These are phyloP conservation scores for Phytophthora macrochlamydospora DNA, from an alignment of 352 stramenopile species.

Conservation along the genomic window DNA sequence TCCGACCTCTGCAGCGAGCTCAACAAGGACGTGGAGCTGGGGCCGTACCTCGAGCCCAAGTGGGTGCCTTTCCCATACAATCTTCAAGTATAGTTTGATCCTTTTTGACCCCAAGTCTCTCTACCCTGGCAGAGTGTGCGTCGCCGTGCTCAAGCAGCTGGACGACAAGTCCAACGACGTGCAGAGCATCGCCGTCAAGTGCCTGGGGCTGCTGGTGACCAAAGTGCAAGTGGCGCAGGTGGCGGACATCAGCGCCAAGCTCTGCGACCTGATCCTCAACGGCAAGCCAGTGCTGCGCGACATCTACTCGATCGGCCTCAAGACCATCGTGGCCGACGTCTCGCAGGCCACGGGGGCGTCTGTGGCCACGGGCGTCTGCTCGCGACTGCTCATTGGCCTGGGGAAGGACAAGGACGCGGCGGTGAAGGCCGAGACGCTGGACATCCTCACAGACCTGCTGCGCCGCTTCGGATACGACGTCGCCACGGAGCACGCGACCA, in stretches of 20 bases:
- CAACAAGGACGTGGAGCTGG: conserved; percentile 92
- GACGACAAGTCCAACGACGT: conserved; percentile 99
- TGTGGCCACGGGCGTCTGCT: conserved; percentile 77
- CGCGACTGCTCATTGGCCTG: conserved; percentile 70
- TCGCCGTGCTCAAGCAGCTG: conserved; percentile 95
- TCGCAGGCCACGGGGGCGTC: conserved; percentile 90
- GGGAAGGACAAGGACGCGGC: conserved; percentile 71
- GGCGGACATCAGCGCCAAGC: conserved; percentile 96
- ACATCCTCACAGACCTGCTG: conserved; percentile 97
- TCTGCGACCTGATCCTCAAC: conserved; percentile 96
- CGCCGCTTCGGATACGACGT: conserved; percentile 95
- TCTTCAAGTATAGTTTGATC: not conserved
- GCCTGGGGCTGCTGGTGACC: conserved; percentile 95
- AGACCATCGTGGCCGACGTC: conserved; percentile 96
- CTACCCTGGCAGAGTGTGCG: conserved; percentile 85
- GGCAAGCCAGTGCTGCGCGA: conserved; percentile 97
- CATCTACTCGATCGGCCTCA: conserved; percentile 99
- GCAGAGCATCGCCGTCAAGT: conserved; percentile 94
- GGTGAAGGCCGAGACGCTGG: conserved; percentile 94
- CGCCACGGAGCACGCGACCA: conserved; percentile 84
- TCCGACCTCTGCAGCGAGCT: conserved; percentile 98
- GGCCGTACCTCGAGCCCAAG: conserved; percentile 83
- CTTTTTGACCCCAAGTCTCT: too few species aligned
- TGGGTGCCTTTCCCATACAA: conserved; percentile 31
- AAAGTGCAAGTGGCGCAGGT: conserved; percentile 96